Conservation (phyloP, 352 stramenopile genomes). For the Blastocystis hominis region DNA sequence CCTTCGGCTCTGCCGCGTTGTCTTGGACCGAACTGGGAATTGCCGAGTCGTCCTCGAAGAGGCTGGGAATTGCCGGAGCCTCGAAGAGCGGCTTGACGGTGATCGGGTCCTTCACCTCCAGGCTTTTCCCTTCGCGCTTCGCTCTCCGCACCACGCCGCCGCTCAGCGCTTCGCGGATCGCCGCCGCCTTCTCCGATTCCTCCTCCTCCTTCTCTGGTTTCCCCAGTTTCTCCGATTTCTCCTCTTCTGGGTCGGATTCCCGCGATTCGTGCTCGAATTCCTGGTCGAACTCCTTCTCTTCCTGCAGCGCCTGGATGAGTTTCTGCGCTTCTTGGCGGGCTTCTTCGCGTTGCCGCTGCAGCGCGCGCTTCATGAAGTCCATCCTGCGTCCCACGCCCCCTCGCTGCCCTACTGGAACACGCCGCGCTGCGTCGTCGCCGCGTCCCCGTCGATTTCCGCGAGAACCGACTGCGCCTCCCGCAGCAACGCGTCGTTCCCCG, state of each 20-base stretch:
- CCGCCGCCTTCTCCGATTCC: conserved; percentile 65
- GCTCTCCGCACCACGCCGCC: not conserved
- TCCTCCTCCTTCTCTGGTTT: conserved; percentile 70
- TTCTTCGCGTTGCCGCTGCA: conserved; percentile 82
- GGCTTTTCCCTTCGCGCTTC: conserved; percentile 44
- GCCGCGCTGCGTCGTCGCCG: conserved; percentile 65
- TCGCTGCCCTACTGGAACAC: conserved; percentile 16
- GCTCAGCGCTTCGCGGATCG: conserved; percentile 55
- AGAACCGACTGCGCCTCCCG: conserved; percentile 64
- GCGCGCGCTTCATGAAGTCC: conserved; percentile 93
- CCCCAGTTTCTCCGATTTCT: conserved; percentile 62
- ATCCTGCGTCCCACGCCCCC: conserved; percentile 64
- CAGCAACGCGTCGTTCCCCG: not conserved
- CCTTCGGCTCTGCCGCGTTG: not conserved
- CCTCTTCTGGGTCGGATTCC: conserved; percentile 65
- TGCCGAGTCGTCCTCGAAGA: not conserved
- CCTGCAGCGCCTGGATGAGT: conserved; percentile 73
- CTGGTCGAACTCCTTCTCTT: conserved; percentile 78
- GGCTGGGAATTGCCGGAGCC: not conserved
- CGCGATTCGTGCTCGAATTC: conserved; percentile 69
- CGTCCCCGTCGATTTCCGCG: conserved; percentile 65
- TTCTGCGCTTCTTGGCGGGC: conserved; percentile 80
- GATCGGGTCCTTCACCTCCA: conserved; percentile 12
- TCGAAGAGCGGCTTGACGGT: conserved; percentile 6
- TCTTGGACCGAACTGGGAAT: not conserved